Evolutionary conservation across 140 eudicot species (phyloP).

Genomic region (Erigeron philadelphicus): DNA sequence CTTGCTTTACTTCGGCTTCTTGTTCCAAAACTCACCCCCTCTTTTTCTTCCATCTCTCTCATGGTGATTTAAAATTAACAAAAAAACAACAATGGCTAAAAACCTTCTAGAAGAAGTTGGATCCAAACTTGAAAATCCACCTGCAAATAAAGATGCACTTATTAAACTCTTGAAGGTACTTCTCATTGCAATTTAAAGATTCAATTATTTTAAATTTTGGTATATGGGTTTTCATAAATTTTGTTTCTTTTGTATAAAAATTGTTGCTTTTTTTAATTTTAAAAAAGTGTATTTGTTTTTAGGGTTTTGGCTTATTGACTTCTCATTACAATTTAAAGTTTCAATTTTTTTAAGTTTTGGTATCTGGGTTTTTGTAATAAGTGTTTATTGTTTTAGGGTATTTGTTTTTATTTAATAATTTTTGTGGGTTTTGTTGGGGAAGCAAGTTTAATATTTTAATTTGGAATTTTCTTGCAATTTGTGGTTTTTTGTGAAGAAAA

Average conservation of each 20-base stretch:
- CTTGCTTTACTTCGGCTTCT: conserved; percentile 17
- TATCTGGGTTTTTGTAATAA: background rate
- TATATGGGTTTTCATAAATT: background rate
- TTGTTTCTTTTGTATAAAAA: background rate
- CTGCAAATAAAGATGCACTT: conserved; percentile 62
- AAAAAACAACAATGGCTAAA: conserved; percentile 38
- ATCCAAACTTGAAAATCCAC: conserved; percentile 60
- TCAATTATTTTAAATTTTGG: background rate
- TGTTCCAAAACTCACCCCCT: conserved; percentile 28
- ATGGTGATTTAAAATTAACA: conserved; percentile 23
- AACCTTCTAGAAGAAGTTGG: conserved; percentile 73
- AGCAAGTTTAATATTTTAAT: background rate
- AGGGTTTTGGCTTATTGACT: background rate
- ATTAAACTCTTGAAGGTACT: conserved; percentile 69
- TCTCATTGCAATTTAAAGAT: background rate
- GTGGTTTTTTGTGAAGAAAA: background rate
- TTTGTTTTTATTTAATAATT: background rate
- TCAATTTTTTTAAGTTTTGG: background rate
- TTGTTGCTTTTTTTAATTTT: background rate
- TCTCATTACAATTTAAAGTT: background rate
- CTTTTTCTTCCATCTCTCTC: background rate
- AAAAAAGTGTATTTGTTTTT: no score
- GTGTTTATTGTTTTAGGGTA: no score
- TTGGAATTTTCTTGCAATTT: conserved; percentile 12
- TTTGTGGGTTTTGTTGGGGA: background rate